Conservation (phyloP, 106 monocot species). For the Gastrodia elata region DNA sequence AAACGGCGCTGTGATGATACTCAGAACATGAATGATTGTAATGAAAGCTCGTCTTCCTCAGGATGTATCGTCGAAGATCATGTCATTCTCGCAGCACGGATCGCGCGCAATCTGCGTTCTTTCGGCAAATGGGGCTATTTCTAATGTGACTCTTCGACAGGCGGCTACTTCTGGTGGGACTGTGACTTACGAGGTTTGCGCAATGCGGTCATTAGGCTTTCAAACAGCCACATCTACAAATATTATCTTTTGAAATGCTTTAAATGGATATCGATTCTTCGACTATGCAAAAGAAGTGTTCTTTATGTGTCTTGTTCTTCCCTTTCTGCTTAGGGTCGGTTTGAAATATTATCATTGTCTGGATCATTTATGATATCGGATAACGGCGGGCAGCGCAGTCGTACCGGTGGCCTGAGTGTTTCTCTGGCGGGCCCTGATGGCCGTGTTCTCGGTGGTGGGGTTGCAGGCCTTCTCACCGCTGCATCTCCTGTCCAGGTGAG, state of each 20-base stretch:
- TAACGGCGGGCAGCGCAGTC: constrained; percentile 66
- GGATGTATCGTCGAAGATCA: constrained; percentile 82
- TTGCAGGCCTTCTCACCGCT: constrained; percentile 67
- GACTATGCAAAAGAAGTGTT: background rate
- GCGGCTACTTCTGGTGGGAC: constrained; percentile 81
- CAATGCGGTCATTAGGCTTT: background rate
- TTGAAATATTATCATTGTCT: constrained; percentile 77
- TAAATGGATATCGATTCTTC: too few species aligned
- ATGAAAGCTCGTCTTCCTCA: constrained; percentile 12
- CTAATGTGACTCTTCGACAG: constrained; percentile 79
- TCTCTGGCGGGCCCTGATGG: constrained; percentile 75
- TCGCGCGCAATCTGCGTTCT: constrained; percentile 64
- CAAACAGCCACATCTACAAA: too few species aligned
- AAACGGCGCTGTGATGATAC: background rate
- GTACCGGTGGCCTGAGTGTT: constrained; percentile 79
- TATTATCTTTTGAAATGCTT: too few species aligned
- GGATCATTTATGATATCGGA: constrained; percentile 76
- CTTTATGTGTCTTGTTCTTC: background rate
- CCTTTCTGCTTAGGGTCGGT: constrained; percentile 51
- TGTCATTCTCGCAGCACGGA: constrained; percentile 78
- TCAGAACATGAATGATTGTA: background rate
- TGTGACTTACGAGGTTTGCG: constrained; percentile 76
- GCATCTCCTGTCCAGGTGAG: constrained; percentile 76
- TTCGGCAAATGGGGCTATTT: constrained; percentile 78
- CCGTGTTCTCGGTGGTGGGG: constrained; percentile 77